Percentiles rank a stretch among this genome's conserved stretches.
Evolutionary conservation across 768 basidiomycete genomes (phyloP).

Genomic region (Collybiopsis luxurians): DNA sequence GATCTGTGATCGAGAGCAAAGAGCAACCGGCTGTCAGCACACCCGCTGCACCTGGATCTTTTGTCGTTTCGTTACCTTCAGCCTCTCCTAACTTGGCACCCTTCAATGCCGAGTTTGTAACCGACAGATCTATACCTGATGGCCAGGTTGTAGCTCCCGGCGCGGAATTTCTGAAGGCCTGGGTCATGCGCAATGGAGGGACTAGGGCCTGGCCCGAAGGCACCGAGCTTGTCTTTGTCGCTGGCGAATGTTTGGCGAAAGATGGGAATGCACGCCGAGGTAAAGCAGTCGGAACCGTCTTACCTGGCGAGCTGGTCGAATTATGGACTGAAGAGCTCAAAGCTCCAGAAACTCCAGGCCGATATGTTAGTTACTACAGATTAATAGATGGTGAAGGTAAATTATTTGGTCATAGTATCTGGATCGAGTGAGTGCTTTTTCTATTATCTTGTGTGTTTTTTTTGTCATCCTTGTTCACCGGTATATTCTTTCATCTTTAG

Average conservation of each 20-base stretch:
- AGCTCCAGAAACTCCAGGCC: conserved; percentile 73
- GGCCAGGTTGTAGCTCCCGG: conserved; percentile 80
- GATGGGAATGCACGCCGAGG: conserved; percentile 23
- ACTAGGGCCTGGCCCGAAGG: conserved; percentile 59
- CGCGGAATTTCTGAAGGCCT: conserved; percentile 83
- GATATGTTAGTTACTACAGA: conserved; percentile 78
- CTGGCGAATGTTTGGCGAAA: conserved; percentile 56
- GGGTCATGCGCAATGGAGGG: conserved; percentile 73
- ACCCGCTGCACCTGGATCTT: background rate
- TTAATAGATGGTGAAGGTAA: conserved; percentile 55
- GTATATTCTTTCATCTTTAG: conserved; percentile 38
- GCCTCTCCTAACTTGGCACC: background rate
- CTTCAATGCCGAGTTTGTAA: conserved; percentile 56
- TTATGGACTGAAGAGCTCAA: conserved; percentile 76
- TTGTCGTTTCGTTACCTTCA: background rate
- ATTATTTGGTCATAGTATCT: conserved; percentile 71
- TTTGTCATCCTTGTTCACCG: background rate
- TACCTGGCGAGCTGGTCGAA: conserved; percentile 57
- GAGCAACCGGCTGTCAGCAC: conserved; percentile 1
- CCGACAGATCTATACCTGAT: conserved; percentile 69
- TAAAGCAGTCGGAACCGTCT: conserved; percentile 54
- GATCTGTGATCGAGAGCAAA: conserved; percentile 3
- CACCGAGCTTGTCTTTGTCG: conserved; percentile 69
- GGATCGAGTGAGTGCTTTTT: conserved; percentile 69
- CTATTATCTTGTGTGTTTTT: conserved; percentile 4